These are phyloP conservation scores for Limtongia smithiae DNA, from an alignment of 805 yeast genomes.

Conservation along the genomic window DNA sequence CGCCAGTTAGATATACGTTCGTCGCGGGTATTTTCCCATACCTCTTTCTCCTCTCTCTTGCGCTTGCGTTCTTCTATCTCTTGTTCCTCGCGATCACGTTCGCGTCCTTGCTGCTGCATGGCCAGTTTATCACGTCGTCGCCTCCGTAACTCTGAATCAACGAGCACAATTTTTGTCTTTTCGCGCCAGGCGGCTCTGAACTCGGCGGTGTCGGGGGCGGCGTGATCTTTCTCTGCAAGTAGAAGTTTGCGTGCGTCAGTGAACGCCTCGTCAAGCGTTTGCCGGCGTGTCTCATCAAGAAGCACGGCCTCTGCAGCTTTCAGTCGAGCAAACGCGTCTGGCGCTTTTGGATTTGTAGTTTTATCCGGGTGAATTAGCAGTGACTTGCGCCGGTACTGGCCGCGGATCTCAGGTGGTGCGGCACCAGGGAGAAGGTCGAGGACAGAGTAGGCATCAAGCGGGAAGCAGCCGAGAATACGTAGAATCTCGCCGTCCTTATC, in stretches of 20 bases:
- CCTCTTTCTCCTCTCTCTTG: constrained; percentile 41
- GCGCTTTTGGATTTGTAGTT: constrained; percentile 52
- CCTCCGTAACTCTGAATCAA: constrained; percentile 47
- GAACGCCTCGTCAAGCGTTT: constrained; percentile 45
- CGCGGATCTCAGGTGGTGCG: constrained; percentile 43
- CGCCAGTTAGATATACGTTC: constrained; percentile 61
- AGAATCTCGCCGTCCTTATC: constrained; percentile 51
- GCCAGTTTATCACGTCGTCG: constrained; percentile 45
- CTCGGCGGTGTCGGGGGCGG: constrained; percentile 39
- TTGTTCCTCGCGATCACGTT: constrained; percentile 38
- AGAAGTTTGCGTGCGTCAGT: constrained; percentile 44
- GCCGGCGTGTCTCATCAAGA: constrained; percentile 41
- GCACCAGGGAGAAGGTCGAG: constrained; percentile 48
- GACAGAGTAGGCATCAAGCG: constrained; percentile 53
- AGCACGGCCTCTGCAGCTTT: constrained; percentile 52
- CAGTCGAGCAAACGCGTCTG: constrained; percentile 58
- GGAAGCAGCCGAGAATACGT: constrained; percentile 49
- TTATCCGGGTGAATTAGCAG: constrained; percentile 69
- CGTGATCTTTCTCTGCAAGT: constrained; percentile 41
- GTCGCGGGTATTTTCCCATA: constrained; percentile 63
- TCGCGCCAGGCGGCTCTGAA: constrained; percentile 44
- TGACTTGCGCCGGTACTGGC: constrained; percentile 54
- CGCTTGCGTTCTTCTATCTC: constrained; percentile 38
- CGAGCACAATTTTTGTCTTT: constrained; percentile 43
- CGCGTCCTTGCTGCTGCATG: constrained; percentile 43